Evolutionary conservation across 1,284 basidiomycete species (phyloP), one percentile per base, ranked within the genome.

Genomic region (Ustilago sp.): DNA sequence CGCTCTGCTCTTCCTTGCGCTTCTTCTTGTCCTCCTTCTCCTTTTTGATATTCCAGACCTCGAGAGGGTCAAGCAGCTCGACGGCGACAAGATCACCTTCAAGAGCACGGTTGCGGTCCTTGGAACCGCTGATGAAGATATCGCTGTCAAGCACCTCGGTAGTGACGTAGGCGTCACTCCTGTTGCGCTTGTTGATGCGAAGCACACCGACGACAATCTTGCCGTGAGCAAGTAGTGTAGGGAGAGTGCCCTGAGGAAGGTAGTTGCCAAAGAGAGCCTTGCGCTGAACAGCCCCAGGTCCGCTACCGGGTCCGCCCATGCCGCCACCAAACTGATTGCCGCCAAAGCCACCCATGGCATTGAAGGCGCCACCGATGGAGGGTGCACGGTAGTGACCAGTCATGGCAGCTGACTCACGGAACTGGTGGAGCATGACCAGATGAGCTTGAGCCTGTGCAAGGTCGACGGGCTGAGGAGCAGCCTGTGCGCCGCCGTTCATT

Each of bases 231-330:
- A 99, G 90, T 69, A 99, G 91, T 55, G 96, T 96, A 35, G 97
- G 96, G 52, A 99, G 90, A 48, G 95, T 97, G 9, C 95, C 95
- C 87, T 98, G 96, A 59, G 97, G 97, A 64, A 99, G 91, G 86
- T 99, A 99, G 64, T 96, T 97, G 77, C 97, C 97, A 85, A 99
- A 99, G 57, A 99, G 90, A 48, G 95, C 98, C 89, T 99, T 99
- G 87, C 97, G 93, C 87, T 97, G 94, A 39, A 94, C 93, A 47
- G 91, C 92, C 0, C 60, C 70, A 15, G 74, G 70, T 15, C 78
- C 77, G 45, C 79, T 75, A 3, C 63, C 68, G 8, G 59, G 48
- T 34, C 64, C 64, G 15, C 86, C 94, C 74, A 93, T 92, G 77
- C 92, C 84, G 39, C 72, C 70, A 38, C 77, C 74, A 31, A 77